phyloP scores from a whole-genome alignment of 371 early-diverging fungal species.

The Fennellomyces sp. region DNA sequence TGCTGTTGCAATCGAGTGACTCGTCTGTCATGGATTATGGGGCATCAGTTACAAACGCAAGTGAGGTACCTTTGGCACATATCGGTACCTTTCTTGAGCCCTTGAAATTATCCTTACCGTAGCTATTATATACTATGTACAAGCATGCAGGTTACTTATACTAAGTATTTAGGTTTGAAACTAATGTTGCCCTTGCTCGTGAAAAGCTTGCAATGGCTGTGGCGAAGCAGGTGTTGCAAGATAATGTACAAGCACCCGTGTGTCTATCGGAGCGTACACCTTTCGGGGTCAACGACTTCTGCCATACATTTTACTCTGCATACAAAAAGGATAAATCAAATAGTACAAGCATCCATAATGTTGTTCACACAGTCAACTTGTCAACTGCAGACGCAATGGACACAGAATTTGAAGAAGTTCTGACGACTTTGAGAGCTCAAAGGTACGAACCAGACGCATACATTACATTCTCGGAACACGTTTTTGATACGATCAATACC shows the following conservation, averaged over 20 bases:
- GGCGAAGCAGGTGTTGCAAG: conserved; percentile 13
- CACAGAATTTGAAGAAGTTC: conserved; percentile 13
- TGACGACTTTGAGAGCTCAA: conserved; percentile 7
- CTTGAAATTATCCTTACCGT: conserved; percentile 4
- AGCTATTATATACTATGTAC: not conserved
- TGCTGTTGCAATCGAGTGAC: conserved; percentile 29
- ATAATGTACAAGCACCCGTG: conserved; percentile 16
- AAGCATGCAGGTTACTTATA: conserved; percentile 2
- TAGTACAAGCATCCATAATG: conserved; percentile 4
- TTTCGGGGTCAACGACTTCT: conserved; percentile 14
- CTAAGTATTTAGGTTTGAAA: conserved; percentile 7
- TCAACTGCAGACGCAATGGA: conserved; percentile 22
- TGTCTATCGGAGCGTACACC: conserved; percentile 25
- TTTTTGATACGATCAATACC: conserved; percentile 26
- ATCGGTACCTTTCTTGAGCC: conserved; percentile 25
- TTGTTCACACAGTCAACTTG: conserved; percentile 24
- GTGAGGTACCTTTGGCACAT: conserved; percentile 7
- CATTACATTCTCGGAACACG: conserved; percentile 33
- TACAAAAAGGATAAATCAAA: conserved; percentile 4
- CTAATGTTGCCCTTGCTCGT: conserved; percentile 20
- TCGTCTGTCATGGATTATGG: conserved; percentile 10
- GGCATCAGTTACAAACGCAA: conserved; percentile 11
- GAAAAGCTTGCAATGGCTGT: conserved; percentile 16
- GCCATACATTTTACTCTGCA: conserved; percentile 23
- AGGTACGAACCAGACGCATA: conserved; percentile 26